phyloP scores from a whole-genome alignment of 768 basidiomycete genomes.

The Trametes cubensis region DNA sequence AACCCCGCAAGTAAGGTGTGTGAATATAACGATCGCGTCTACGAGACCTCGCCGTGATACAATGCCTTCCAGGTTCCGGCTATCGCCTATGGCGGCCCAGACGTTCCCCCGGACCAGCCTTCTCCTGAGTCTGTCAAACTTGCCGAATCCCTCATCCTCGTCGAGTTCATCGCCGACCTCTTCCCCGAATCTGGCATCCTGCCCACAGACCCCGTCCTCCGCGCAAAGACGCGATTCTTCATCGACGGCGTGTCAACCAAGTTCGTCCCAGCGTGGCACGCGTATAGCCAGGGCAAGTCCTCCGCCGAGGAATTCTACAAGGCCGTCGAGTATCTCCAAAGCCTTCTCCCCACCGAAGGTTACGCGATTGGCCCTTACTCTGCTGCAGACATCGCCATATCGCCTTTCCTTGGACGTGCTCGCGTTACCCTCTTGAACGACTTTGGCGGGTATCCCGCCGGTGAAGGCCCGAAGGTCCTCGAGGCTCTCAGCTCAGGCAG shows the following conservation, averaged over 20 bases:
- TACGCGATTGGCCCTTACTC: conserved; percentile 53
- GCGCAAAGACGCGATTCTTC: conserved; percentile 66
- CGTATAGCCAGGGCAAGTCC: conserved; percentile 36
- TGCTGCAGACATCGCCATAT: conserved; percentile 63
- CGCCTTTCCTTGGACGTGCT: conserved; percentile 63
- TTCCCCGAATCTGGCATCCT: conserved; percentile 51
- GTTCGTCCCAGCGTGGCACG: conserved; percentile 43
- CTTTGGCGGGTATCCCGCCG: conserved; percentile 53
- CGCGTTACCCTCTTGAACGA: conserved; percentile 50
- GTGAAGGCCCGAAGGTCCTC: conserved; percentile 48
- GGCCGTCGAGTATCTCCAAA: conserved; percentile 52
- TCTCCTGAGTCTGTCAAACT: conserved; percentile 63
- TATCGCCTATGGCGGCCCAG: conserved; percentile 63
- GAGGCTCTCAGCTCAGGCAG: conserved; percentile 41
- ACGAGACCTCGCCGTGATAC: no score
- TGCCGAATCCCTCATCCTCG: conserved; percentile 64
- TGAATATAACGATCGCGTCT: neutral
- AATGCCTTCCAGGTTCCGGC: conserved; percentile 52
- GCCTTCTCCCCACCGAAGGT: conserved; percentile 46
- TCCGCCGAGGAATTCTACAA: conserved; percentile 43
- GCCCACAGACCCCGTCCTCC: conserved; percentile 56
- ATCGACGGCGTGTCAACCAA: conserved; percentile 55
- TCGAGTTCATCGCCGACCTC: conserved; percentile 69
- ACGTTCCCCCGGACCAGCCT: conserved; percentile 56
- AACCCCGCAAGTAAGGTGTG: conserved; percentile 70